Evolutionary conservation across 176 grass and related monocot species (phyloP).

Genomic region (Carex pumila): DNA sequence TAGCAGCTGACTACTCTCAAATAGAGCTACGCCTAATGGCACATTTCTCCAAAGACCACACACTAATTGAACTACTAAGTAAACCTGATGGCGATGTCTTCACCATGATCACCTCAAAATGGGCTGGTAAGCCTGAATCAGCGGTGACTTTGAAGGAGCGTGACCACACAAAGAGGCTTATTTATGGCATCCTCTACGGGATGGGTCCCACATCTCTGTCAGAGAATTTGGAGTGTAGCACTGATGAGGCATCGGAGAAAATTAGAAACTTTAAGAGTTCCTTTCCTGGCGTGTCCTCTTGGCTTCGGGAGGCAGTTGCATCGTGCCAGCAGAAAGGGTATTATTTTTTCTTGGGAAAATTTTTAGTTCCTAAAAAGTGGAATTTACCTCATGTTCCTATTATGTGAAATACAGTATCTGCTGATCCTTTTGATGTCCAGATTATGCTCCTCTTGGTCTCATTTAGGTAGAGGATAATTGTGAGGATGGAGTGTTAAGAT

Average conservation of each 20-base stretch:
- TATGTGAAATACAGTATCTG: not conserved
- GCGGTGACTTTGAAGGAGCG: slow-evolving; percentile 59
- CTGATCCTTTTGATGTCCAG: not conserved
- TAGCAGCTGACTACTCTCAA: slow-evolving; percentile 90
- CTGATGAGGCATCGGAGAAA: slow-evolving; percentile 64
- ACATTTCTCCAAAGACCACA: slow-evolving; percentile 82
- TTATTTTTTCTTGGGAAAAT: slow-evolving; percentile 17
- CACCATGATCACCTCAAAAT: slow-evolving; percentile 82
- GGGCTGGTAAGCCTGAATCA: slow-evolving; percentile 58
- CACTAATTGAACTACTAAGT: slow-evolving; percentile 73
- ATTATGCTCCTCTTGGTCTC: not conserved
- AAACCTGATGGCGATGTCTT: slow-evolving; percentile 89
- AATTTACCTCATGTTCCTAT: not conserved
- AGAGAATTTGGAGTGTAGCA: slow-evolving; percentile 78
- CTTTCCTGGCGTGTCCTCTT: slow-evolving; percentile 72
- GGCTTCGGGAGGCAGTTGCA: slow-evolving; percentile 69
- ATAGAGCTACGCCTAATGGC: slow-evolving; percentile 91
- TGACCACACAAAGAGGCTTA: slow-evolving; percentile 76
- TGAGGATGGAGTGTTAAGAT: not conserved
- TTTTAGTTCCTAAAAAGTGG: not conserved
- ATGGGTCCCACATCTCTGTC: slow-evolving; percentile 88
- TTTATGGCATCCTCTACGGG: slow-evolving; percentile 88
- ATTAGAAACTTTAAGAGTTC: slow-evolving; percentile 77
- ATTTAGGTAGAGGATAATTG: not conserved
- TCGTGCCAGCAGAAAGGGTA: slow-evolving; percentile 85